phyloP scores from a whole-genome alignment of 352 stramenopile genomes.

The Phytophthora uliginosa region DNA sequence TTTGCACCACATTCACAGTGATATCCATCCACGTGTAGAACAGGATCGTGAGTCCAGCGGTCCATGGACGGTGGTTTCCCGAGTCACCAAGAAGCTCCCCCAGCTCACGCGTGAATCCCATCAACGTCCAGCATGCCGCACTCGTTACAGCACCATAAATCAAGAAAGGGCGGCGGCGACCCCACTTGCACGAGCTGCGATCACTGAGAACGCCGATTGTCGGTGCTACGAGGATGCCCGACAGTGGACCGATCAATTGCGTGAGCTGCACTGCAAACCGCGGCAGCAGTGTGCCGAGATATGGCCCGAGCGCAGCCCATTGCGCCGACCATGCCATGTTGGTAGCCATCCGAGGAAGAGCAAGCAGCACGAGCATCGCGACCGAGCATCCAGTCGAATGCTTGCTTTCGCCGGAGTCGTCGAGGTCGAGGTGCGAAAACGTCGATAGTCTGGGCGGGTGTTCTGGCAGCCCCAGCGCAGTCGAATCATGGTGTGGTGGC shows the following conservation, averaged over 20 bases:
- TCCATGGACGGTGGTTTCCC: slow-evolving; percentile 55
- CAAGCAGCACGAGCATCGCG: slow-evolving; percentile 74
- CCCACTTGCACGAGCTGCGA: slow-evolving; percentile 57
- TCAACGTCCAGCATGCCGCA: slow-evolving; percentile 73
- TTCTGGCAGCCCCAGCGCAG: slow-evolving; percentile 36
- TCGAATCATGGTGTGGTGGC: slow-evolving; percentile 25
- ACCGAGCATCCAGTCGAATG: slow-evolving; percentile 59
- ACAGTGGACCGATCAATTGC: slow-evolving; percentile 77
- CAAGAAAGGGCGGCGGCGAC: slow-evolving; percentile 73
- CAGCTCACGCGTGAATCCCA: slow-evolving; percentile 77
- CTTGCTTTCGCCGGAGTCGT: slow-evolving; percentile 33
- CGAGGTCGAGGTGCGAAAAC: slow-evolving; percentile 44
- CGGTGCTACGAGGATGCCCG: slow-evolving; percentile 74
- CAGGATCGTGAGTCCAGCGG: slow-evolving; percentile 65
- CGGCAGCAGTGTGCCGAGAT: slow-evolving; percentile 75
- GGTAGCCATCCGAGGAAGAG: slow-evolving; percentile 74
- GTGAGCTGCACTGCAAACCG: slow-evolving; percentile 79
- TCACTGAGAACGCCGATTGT: slow-evolving; percentile 80
- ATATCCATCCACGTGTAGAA: slow-evolving; percentile 91
- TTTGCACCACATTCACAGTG: slow-evolving; percentile 85
- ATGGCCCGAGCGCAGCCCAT: slow-evolving; percentile 76
- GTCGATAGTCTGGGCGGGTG: slow-evolving; percentile 42
- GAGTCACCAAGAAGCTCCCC: slow-evolving; percentile 70
- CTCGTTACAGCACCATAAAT: slow-evolving; percentile 71
- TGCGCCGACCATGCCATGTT: slow-evolving; percentile 87